Evolutionary conservation across 2,329 filamentous ascomycete species (phyloP).

Genomic region (Fusarium zealandicum): DNA sequence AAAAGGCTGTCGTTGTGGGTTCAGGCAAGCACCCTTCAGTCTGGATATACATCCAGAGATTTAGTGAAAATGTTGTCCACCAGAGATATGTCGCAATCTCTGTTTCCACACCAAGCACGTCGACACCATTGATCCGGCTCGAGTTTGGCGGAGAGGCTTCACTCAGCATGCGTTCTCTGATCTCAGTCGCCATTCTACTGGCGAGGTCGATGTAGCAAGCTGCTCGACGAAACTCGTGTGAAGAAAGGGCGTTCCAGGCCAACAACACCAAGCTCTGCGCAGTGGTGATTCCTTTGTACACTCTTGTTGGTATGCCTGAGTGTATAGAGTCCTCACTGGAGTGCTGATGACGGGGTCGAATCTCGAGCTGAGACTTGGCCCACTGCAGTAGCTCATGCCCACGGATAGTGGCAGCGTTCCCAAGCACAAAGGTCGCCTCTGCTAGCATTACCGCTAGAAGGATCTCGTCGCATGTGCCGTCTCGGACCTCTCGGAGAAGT

Average conservation of each 20-base stretch:
- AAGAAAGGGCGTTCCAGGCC: slow-evolving; percentile 48
- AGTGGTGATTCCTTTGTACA: slow-evolving; percentile 45
- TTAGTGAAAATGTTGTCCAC: slow-evolving; percentile 50
- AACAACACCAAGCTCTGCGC: slow-evolving; percentile 47
- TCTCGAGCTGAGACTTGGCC: slow-evolving; percentile 45
- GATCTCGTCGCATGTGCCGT: slow-evolving; percentile 49
- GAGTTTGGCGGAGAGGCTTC: slow-evolving; percentile 40
- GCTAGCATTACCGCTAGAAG: slow-evolving; percentile 50
- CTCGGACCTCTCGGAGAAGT: slow-evolving; percentile 48
- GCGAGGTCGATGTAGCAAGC: slow-evolving; percentile 48
- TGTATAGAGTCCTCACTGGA: slow-evolving; percentile 32
- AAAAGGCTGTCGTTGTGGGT: slow-evolving; percentile 34
- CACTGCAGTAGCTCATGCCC: slow-evolving; percentile 46
- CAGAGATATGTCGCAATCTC: slow-evolving; percentile 50
- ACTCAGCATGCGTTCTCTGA: slow-evolving; percentile 44
- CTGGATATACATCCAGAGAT: slow-evolving; percentile 50
- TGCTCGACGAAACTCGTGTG: slow-evolving; percentile 44
- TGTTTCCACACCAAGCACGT: slow-evolving; percentile 50
- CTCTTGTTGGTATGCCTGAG: slow-evolving; percentile 44
- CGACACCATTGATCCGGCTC: slow-evolving; percentile 52
- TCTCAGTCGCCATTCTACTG: slow-evolving; percentile 41
- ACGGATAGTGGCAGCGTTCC: slow-evolving; percentile 39
- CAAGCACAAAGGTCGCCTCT: slow-evolving; percentile 48
- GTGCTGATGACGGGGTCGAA: slow-evolving; percentile 35
- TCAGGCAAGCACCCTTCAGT: slow-evolving; percentile 40